Base-by-base conservation (phyloP, 2,329 filamentous ascomycete genomes). In the Cercospora citrullina region DNA sequence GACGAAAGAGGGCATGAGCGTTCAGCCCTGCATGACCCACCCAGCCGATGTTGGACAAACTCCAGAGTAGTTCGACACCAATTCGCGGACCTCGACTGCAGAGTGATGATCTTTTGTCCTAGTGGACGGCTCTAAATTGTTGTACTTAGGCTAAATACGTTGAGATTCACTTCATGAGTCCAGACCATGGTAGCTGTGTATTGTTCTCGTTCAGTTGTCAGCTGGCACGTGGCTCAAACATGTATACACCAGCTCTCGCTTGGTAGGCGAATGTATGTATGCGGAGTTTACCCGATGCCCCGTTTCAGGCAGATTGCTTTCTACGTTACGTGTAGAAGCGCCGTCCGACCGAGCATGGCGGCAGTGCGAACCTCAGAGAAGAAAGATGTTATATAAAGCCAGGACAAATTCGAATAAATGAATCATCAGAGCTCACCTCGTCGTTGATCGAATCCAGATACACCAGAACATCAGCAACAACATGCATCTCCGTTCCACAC, bases 301-400 rank as follows among this genome's bases (percentile, higher is more conserved):
- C 28, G 61, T 63, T 63, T 57, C 61, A 57, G 8, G 45, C 61
- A 63, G 28, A 63, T 55, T 63, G 48, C 28, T 18, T n/a, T 21
- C 48, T 33, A 14, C 9, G 18, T 14, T 21, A 39, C 18, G 55
- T 63, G 31, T 55, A 31, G 18, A 16, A 30, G 30, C 16, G 48
- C 48, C 55, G 55, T 21, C 30, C 30, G 45, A 63, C 45, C 61
- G 60, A 51, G 26, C 60, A 63, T 30, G 42, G 28, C 61, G 30
- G 31, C 23, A 26, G 21, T 30, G n/a, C 48, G 23, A 28, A 4
- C 12, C 12, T 28, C 5, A 55, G 12, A 16, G 23, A 55, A n/a
- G 48, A 2, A n/a, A 14, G 10, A 23, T 28, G 48, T 53, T 23
- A 7, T 53, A 53, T 53, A 28, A 53, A 53, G 21, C 30, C 12